Base-by-base conservation (phyloP, 2,329 filamentous ascomycete genomes). In the Boeremia lycopersici region DNA sequence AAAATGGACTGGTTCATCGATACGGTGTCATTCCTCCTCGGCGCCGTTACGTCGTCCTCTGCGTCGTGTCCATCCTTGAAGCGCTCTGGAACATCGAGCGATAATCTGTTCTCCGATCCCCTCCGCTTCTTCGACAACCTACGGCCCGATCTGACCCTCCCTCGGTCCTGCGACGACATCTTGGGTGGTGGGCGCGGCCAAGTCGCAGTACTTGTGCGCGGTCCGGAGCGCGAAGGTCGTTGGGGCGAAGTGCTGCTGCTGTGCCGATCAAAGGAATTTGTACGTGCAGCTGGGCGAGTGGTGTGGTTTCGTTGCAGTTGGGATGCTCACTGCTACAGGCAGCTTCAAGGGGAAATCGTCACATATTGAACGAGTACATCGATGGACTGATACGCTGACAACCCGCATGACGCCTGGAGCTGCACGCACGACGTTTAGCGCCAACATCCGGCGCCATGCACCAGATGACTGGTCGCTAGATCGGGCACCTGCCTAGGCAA, bases 1-100 rank as follows among this genome's bases (percentile, higher is more conserved):
- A 97, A 96, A 50, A 98, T 88, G 61, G 91, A 96, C 80, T 96
- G 93, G 75, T 96, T 95, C 87, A 96, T 91, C 69, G 92, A 91
- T 57, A 81, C 77, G 42, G 79, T 71, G 38, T 78, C 76, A 47
- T 76, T 74, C 50, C 61, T 66, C 63, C 79, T 81, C 2, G 83
- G 80, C 45, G 83, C 83, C 12, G 83, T 84, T 56, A 84, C 83
- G 69, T 87, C 86, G 34, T 86, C 81, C 15, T 87, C 78, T 5
- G 79, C 81, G 73, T 87, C 85, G 57, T 83, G 82, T 28, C 82
- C 83, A 65, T 84, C 80, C 64, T 78, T 81, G 58, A 87, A 79
- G 50, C 81, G 81, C 50, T 86, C 83, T 26, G 85, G 85, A 15
- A 86, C 78, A 52, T 82, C 78, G 63, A 79, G 76, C 53, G 82